phyloP scores from a whole-genome alignment of 78 protist species.

The Emiliania huxleyi region DNA sequence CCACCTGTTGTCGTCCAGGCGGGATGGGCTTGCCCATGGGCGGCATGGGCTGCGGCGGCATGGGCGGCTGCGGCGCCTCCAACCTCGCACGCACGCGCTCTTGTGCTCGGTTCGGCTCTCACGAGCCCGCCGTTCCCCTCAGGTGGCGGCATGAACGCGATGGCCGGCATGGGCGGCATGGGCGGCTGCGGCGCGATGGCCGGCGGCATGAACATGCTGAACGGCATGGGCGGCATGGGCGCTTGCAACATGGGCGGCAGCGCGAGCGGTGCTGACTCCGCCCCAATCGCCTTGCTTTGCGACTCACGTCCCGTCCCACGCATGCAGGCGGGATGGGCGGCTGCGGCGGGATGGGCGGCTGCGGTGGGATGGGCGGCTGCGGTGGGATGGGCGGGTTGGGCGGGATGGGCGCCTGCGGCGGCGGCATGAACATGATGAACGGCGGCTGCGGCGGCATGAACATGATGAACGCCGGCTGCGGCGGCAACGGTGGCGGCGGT shows the following conservation, averaged over 20 bases:
- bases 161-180: not conserved
- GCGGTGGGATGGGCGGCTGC: not conserved
- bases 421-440: not conserved
- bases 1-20: not conserved
- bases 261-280: too few relatives aligned
- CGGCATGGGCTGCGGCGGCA: not conserved
- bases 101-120: too few relatives aligned
- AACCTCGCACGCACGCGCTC: too few relatives aligned
- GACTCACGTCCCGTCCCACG: too few relatives aligned
- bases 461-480: not conserved
- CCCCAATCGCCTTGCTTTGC: too few relatives aligned
- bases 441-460: not conserved
- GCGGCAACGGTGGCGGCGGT: not conserved
- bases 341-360: not conserved
- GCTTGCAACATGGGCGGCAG: too few relatives aligned
- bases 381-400: not conserved
- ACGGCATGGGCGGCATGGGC: not conserved
- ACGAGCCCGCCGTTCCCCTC: too few relatives aligned
- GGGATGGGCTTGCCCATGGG: not conserved
- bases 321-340: too few relatives aligned
- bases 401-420: not conserved
- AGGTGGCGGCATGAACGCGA: too few relatives aligned
- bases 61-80: not conserved
- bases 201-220: not conserved
- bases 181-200: not conserved